Evolutionary conservation across 352 stramenopile species (phyloP).

Genomic region (Pythium folliculosum): DNA sequence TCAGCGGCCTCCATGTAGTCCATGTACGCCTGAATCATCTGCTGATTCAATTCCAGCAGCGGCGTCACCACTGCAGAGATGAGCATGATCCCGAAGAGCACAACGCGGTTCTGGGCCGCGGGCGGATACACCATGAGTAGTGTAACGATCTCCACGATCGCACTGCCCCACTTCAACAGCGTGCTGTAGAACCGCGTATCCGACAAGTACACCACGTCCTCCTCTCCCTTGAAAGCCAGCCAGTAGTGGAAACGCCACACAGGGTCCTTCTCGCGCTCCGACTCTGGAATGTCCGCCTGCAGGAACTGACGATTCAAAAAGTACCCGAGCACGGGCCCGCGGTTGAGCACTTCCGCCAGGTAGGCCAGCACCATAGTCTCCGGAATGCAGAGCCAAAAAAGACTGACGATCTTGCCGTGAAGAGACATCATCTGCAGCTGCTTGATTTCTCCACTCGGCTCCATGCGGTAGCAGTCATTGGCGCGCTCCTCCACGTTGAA

Average conservation of each 20-base stretch:
- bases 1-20: constrained; percentile 47
- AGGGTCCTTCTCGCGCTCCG: constrained; percentile 49
- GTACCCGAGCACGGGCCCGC: constrained; percentile 57
- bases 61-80: constrained; percentile 43
- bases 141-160: constrained; percentile 49
- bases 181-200: constrained; percentile 55
- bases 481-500: constrained; percentile 63
- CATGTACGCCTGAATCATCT: constrained; percentile 54
- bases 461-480: constrained; percentile 58
- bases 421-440: constrained; percentile 75
- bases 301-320: constrained; percentile 64
- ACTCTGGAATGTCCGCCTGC: constrained; percentile 57
- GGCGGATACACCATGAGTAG: constrained; percentile 39
- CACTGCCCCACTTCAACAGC: constrained; percentile 48
- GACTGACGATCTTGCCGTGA: constrained; percentile 62
- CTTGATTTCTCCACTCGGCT: constrained; percentile 56
- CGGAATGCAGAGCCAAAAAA: constrained; percentile 65
- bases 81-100: constrained; percentile 39
- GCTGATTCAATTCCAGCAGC: constrained; percentile 56
- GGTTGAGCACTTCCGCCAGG: constrained; percentile 55
- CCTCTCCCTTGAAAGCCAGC: constrained; percentile 41
- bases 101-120: constrained; percentile 10
- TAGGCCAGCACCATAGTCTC: constrained; percentile 50
- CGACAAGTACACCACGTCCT: constrained; percentile 53
- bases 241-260: constrained; percentile 46